These are phyloP conservation scores for Auriscalpium microsporum DNA, from an alignment of 768 basidiomycete genomes.

Conservation along the genomic window DNA sequence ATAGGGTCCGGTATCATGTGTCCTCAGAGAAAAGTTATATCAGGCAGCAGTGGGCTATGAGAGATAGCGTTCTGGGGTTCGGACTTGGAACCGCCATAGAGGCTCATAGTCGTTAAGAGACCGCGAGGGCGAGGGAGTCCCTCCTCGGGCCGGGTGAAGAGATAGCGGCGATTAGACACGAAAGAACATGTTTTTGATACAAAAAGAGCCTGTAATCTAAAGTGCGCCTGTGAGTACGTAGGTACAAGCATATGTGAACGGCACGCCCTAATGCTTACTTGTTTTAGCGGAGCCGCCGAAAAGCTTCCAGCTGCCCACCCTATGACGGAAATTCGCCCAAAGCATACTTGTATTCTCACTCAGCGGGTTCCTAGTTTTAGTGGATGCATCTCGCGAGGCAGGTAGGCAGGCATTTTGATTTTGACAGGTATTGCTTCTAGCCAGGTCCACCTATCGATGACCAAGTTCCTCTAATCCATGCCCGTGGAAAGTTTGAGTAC, in stretches of 20 bases:
- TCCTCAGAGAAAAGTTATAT: not conserved
- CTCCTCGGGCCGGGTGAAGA: too few species aligned
- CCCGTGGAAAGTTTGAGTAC: not conserved
- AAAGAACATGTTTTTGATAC: too few species aligned
- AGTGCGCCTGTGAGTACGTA: too few species aligned
- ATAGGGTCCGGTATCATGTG: not conserved
- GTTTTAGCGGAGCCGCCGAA: too few species aligned
- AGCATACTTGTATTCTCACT: not conserved
- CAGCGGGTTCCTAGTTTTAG: not conserved
- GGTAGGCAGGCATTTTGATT: not conserved
- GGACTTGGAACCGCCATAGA: not conserved
- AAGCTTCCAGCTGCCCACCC: not conserved
- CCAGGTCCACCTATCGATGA: not conserved
- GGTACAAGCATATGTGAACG: too few species aligned
- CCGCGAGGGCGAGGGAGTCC: too few species aligned
- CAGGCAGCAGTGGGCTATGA: not conserved
- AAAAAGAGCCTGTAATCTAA: too few species aligned
- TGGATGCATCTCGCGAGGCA: not conserved
- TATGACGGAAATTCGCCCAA: not conserved
- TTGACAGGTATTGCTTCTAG: not conserved
- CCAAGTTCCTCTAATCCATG: not conserved
- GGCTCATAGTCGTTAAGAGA: not conserved
- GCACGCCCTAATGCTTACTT: too few species aligned
- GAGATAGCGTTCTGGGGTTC: not conserved
- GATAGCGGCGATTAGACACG: too few species aligned